Conservation (phyloP, 164 flowering plant genomes). For the Magnolia sinica region DNA sequence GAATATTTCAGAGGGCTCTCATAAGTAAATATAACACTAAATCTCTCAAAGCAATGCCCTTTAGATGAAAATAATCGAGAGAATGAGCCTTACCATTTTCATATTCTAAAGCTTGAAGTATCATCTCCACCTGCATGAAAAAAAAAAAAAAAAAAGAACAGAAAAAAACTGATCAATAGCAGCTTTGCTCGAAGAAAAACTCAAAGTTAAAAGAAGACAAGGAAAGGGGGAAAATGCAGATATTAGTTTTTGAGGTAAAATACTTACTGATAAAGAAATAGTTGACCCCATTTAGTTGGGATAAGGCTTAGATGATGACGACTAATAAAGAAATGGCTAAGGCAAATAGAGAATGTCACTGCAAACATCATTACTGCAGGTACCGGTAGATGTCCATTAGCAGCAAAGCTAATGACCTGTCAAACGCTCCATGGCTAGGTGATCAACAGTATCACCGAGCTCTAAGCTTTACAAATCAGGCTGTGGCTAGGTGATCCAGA, state of each 20-base stretch:
- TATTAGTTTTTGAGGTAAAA: neutral
- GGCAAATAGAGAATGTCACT: neutral
- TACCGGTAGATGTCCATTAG: neutral
- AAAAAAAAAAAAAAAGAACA: conserved; percentile 3
- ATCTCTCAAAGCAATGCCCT: no score
- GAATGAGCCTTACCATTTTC: conserved; percentile 57
- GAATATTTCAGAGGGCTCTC: neutral
- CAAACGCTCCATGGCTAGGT: no score
- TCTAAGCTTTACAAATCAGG: no score
- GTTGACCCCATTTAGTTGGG: neutral
- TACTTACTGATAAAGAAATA: neutral
- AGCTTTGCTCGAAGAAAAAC: conserved; percentile 4
- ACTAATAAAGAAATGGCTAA: neutral
- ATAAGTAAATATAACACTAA: no score
- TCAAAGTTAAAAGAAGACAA: neutral
- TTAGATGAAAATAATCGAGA: neutral
- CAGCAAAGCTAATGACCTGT: no score
- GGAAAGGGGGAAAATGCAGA: neutral
- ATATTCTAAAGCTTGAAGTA: conserved; percentile 93
- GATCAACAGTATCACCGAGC: no score
- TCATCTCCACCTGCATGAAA: conserved; percentile 81
- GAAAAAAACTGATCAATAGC: conserved; percentile 7
- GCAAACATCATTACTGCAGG: neutral
- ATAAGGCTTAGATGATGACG: neutral
- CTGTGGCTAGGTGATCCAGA: no score